Percentiles rank a stretch among this genome's conserved stretches.
phyloP scores from a whole-genome alignment of 495 filamentous ascomycete species.

The Penicillium flavigenum region DNA sequence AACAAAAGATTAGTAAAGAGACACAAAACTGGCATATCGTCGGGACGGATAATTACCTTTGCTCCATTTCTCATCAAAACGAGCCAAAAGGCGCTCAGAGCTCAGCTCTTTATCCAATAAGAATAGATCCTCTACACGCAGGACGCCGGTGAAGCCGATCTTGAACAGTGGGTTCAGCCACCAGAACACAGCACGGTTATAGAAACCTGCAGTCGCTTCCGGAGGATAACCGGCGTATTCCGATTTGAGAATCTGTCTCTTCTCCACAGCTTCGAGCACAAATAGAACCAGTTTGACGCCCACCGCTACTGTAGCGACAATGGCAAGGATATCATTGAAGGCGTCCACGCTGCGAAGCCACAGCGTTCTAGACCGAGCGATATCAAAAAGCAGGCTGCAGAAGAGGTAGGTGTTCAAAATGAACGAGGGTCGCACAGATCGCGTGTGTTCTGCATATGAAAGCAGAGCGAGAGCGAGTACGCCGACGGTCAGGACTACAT shows the following conservation, averaged over 20 bases:
- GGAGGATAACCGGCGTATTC: conserved; percentile 50
- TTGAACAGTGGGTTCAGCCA: conserved; percentile 60
- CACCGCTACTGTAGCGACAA: conserved; percentile 49
- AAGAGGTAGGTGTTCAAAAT: conserved; percentile 61
- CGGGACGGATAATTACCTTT: conserved; percentile 21
- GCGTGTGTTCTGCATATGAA: conserved; percentile 57
- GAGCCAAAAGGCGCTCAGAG: conserved; percentile 39
- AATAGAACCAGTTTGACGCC: conserved; percentile 51
- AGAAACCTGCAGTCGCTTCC: conserved; percentile 59
- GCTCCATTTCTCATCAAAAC: conserved; percentile 35
- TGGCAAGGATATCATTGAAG: conserved; percentile 37
- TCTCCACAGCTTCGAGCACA: conserved; percentile 55
- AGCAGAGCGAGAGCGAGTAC: conserved; percentile 44
- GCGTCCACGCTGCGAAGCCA: conserved; percentile 49
- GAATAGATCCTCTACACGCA: conserved; percentile 48
- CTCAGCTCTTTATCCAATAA: conserved; percentile 45
- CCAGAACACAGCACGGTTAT: conserved; percentile 51
- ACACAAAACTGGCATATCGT: background rate
- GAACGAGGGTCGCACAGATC: conserved; percentile 56
- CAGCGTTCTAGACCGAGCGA: conserved; percentile 54
- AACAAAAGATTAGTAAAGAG: conserved; percentile 18
- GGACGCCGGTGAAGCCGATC: conserved; percentile 45
- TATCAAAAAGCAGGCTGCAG: conserved; percentile 58
- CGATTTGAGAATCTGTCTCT: conserved; percentile 47
- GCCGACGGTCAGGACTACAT: conserved; percentile 44